phyloP scores from a whole-genome alignment of 1,284 basidiomycete species.

The Dichomitus squalens region DNA sequence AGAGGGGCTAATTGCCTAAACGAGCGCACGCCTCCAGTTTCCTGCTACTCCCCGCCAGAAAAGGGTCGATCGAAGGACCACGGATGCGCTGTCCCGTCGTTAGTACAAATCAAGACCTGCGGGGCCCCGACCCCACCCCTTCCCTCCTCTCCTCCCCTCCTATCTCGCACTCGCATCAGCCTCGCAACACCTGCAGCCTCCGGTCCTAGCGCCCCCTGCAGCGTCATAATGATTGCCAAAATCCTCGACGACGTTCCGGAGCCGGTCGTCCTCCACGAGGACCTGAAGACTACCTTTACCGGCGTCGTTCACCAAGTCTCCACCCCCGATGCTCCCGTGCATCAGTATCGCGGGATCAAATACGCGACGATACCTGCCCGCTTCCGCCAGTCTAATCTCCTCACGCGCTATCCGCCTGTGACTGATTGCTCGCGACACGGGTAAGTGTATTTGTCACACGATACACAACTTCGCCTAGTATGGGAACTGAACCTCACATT shows the following conservation, averaged over 20 bases:
- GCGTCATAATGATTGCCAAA: conserved; percentile 34
- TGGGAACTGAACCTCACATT: background rate
- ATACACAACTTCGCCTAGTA: background rate
- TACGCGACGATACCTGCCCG: conserved; percentile 73
- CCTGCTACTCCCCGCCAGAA: conserved; percentile 24
- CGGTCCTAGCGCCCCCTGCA: conserved; percentile 7
- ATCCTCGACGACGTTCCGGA: conserved; percentile 23
- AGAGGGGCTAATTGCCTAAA: conserved; percentile 25
- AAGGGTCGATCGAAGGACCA: conserved; percentile 24
- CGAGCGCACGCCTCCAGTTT: conserved; percentile 26
- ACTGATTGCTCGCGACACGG: conserved; percentile 67
- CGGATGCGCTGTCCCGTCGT: conserved; percentile 24
- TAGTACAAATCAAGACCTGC: conserved; percentile 27
- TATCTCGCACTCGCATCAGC: conserved; percentile 9
- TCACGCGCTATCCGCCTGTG: conserved; percentile 52
- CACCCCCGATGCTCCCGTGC: conserved; percentile 53
- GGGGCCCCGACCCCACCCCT: conserved; percentile 10
- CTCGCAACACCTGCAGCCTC: conserved; percentile 10
- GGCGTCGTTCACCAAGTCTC: conserved; percentile 65
- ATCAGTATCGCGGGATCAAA: conserved; percentile 75
- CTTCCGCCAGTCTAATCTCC: conserved; percentile 69
- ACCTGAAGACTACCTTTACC: conserved; percentile 62
- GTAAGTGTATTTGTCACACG: conserved; percentile 37
- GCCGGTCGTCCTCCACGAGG: conserved; percentile 49
- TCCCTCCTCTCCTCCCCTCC: conserved; percentile 3